These are phyloP conservation scores for Neurospora sp. DNA, from an alignment of 495 filamentous ascomycete species.

Conservation along the genomic window DNA sequence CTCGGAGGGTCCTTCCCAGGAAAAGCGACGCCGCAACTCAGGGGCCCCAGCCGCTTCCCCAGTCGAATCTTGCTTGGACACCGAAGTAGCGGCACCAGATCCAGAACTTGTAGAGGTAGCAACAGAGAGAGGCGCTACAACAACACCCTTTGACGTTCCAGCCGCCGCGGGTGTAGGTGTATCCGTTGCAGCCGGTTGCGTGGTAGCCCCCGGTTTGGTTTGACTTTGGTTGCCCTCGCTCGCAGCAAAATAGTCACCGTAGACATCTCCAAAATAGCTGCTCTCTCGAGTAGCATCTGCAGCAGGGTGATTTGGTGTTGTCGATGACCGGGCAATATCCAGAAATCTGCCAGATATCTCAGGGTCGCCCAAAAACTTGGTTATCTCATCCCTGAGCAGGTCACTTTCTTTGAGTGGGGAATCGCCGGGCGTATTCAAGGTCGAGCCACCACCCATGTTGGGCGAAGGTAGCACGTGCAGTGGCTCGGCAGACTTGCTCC, in stretches of 20 bases:
- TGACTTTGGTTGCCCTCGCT: slow-evolving; percentile 14
- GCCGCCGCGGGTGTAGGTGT: neutral
- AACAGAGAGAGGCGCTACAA: neutral
- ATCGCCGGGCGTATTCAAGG: slow-evolving; percentile 44
- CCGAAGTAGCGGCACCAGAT: neutral
- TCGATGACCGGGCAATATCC: slow-evolving; percentile 2
- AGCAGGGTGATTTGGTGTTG: slow-evolving; percentile 15
- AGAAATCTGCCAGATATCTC: slow-evolving; percentile 5
- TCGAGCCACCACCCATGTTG: slow-evolving; percentile 41
- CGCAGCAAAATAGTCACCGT: slow-evolving; percentile 33
- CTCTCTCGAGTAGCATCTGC: slow-evolving; percentile 28
- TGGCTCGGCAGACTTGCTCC: neutral
- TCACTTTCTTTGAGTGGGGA: slow-evolving; percentile 65
- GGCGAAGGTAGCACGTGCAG: slow-evolving; percentile 19
- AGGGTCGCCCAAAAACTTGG: slow-evolving; percentile 56
- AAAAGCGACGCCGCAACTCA: slow-evolving; percentile 33
- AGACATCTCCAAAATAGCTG: slow-evolving; percentile 35
- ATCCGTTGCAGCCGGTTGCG: neutral
- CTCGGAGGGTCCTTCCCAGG: slow-evolving; percentile 40
- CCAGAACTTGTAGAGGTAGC: neutral
- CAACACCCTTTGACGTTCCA: neutral
- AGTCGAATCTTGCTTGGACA: neutral
- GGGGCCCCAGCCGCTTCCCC: neutral
- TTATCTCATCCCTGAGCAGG: slow-evolving; percentile 68
- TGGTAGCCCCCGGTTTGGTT: neutral